phyloP scores from a whole-genome alignment of 208 protist genomes.

The Wallacemonas sp. region DNA sequence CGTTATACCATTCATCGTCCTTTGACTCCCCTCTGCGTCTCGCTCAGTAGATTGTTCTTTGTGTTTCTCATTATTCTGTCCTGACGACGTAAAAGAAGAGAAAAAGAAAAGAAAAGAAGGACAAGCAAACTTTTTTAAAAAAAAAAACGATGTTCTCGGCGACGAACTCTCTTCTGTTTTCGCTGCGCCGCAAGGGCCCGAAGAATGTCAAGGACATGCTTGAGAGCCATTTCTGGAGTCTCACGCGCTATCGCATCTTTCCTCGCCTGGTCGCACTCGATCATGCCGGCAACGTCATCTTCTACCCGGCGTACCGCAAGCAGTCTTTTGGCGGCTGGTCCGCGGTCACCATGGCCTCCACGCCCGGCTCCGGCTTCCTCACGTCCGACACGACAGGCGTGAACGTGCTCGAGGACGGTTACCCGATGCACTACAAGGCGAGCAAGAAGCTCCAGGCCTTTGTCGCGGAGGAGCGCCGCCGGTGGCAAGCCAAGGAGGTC shows the following conservation, averaged over 20 bases:
- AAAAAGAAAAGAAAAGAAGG: too few species aligned
- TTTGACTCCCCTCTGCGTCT: too few species aligned
- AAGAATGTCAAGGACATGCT: constrained; percentile 53
- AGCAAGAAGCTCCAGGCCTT: constrained; percentile 74
- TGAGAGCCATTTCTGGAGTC: constrained; percentile 85
- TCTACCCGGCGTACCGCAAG: constrained; percentile 80
- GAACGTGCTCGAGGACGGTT: constrained; percentile 89
- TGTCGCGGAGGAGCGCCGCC: constrained; percentile 52
- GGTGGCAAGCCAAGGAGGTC: constrained; percentile 45
- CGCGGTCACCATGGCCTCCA: constrained; percentile 71
- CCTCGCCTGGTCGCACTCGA: constrained; percentile 78
- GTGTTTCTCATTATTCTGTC: background rate
- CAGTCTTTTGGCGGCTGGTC: constrained; percentile 83
- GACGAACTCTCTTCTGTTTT: constrained; percentile 29
- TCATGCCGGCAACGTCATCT: constrained; percentile 86
- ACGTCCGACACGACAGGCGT: constrained; percentile 63
- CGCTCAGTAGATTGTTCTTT: constrained; percentile 19
- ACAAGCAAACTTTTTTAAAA: constrained; percentile 9
- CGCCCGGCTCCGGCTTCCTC: constrained; percentile 40
- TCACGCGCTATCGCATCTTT: constrained; percentile 85
- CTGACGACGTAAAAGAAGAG: background rate
- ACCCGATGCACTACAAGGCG: constrained; percentile 87
- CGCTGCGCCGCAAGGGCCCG: constrained; percentile 9
- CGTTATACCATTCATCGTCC: too few species aligned
- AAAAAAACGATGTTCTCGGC: constrained; percentile 14